Evolutionary conservation across 2,329 filamentous ascomycete species (phyloP).

Genomic region (Aspergillus alliaceus): DNA sequence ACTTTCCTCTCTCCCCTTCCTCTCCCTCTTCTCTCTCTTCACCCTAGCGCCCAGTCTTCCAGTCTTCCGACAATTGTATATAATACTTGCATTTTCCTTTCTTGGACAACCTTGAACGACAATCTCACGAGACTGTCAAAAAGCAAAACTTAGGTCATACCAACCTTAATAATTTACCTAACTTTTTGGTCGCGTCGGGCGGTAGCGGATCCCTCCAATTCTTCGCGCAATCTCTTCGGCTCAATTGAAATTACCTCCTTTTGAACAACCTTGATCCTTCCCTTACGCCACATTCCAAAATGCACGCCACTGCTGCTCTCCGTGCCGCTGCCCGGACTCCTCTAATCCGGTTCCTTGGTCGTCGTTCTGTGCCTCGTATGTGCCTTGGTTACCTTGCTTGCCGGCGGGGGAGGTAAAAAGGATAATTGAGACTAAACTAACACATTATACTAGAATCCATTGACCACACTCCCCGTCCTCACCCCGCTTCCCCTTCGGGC

Average conservation of each 20-base stretch:
- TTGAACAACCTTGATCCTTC: neutral
- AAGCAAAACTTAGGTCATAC: neutral
- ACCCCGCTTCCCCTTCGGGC: slow-evolving; percentile 58
- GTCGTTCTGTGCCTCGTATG: slow-evolving; percentile 47
- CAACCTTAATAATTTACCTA: slow-evolving; percentile 9
- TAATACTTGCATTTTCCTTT: neutral
- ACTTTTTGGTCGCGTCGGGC: slow-evolving; percentile 31
- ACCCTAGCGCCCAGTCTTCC: slow-evolving; percentile 1
- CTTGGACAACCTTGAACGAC: neutral
- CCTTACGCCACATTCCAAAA: slow-evolving; percentile 26
- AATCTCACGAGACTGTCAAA: neutral
- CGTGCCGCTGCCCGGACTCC: slow-evolving; percentile 45
- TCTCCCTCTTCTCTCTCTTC: slow-evolving; percentile 10
- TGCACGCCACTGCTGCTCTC: slow-evolving; percentile 45
- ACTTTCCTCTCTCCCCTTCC: slow-evolving; percentile 7
- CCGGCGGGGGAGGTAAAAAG: neutral
- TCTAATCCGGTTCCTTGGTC: slow-evolving; percentile 52
- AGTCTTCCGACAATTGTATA: slow-evolving; percentile 2
- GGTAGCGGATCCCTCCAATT: slow-evolving; percentile 28
- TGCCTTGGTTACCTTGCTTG: slow-evolving; percentile 5
- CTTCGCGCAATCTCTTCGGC: slow-evolving; percentile 18
- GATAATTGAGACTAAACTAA: slow-evolving; percentile 1
- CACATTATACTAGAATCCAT: slow-evolving; percentile 35
- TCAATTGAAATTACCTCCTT: slow-evolving; percentile 17
- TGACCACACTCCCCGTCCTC: slow-evolving; percentile 58